These are phyloP conservation scores for Diplodia mutila DNA, from an alignment of 2,329 filamentous ascomycete genomes.

Conservation along the genomic window DNA sequence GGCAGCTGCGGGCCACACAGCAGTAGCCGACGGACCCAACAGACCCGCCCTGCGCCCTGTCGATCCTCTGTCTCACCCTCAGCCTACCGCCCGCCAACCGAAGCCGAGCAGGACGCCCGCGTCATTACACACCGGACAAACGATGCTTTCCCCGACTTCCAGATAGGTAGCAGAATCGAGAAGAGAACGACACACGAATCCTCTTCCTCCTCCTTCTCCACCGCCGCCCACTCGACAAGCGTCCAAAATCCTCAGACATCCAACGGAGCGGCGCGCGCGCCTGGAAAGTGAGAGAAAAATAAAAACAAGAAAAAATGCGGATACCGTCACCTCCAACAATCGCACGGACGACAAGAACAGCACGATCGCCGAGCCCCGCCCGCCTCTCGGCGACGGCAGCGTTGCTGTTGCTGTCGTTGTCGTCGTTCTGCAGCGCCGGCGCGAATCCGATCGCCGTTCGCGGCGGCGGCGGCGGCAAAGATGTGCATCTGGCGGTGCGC, in stretches of 20 bases:
- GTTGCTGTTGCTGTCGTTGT: slow-evolving; percentile 1
- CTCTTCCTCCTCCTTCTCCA: too few species aligned
- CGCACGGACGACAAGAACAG: background rate
- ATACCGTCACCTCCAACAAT: background rate
- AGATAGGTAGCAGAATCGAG: slow-evolving; percentile 9
- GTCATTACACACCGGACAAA: background rate
- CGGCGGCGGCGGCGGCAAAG: background rate
- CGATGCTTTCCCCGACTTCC: background rate
- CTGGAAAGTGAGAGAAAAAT: background rate
- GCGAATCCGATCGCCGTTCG: background rate
- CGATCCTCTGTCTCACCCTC: slow-evolving; percentile 15
- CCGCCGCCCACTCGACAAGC: background rate
- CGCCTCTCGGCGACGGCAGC: background rate
- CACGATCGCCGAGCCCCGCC: background rate
- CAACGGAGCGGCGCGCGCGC: too few species aligned
- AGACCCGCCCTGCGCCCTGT: slow-evolving; percentile 6
- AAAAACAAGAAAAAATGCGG: background rate
- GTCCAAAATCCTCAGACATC: too few species aligned
- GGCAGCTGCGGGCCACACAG: too few species aligned
- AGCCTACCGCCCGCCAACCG: slow-evolving; percentile 12
- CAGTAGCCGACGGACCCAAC: background rate
- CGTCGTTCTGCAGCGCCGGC: slow-evolving; percentile 5
- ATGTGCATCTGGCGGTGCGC: background rate
- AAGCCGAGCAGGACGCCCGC: background rate
- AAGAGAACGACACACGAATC: background rate